These are phyloP conservation scores for Colletotrichum godetiae DNA, from an alignment of 2,329 filamentous ascomycete species.

Conservation along the genomic window DNA sequence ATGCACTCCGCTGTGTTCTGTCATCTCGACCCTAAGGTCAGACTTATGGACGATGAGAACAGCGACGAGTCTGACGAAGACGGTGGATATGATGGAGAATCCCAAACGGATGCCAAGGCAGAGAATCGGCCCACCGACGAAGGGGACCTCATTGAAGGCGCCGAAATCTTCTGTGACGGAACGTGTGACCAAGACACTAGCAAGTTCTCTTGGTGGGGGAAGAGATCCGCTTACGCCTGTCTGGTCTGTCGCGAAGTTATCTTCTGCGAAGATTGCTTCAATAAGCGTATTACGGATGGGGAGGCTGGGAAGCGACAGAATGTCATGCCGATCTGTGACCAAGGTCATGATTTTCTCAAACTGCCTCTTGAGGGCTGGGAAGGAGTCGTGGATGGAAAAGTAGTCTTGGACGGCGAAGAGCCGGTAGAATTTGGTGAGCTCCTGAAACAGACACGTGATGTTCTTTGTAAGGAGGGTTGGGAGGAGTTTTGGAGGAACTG, in stretches of 20 bases:
- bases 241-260: constrained; percentile 37
- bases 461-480: constrained; percentile 36
- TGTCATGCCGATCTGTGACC: constrained; percentile 30
- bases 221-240: constrained; percentile 37
- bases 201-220: constrained; percentile 36
- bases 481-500: background rate
- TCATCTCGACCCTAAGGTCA: constrained; percentile 25
- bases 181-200: constrained; percentile 25
- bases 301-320: constrained; percentile 7
- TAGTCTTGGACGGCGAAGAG: constrained; percentile 37
- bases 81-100: background rate
- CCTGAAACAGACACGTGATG: constrained; percentile 32
- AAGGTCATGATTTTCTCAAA: constrained; percentile 38
- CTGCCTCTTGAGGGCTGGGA: constrained; percentile 39
- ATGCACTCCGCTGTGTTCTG: constrained; percentile 41
- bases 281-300: constrained; percentile 22
- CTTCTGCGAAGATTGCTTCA: constrained; percentile 39
- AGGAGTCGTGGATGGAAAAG: constrained; percentile 38
- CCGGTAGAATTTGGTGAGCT: constrained; percentile 35
- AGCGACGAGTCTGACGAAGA: background rate
- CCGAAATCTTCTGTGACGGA: constrained; percentile 30
- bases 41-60: background rate
- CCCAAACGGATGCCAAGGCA: background rate
- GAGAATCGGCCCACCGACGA: constrained; percentile 17
- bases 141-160: constrained; percentile 24